These are phyloP conservation scores for Actinomortierella wolfii DNA, from an alignment of 371 early-diverging fungal genomes.

Conservation along the genomic window DNA sequence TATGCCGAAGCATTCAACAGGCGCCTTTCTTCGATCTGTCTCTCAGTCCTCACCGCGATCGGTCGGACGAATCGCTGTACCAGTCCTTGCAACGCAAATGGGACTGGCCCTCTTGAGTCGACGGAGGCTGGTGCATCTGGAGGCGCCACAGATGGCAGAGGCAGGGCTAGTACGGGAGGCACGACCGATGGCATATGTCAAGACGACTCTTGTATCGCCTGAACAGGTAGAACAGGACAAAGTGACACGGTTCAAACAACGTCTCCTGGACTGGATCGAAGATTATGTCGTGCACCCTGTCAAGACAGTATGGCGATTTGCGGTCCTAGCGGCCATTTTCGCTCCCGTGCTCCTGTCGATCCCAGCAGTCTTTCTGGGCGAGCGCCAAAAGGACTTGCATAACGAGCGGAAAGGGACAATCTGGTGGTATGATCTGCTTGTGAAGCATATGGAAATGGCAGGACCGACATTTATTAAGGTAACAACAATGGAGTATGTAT, in stretches of 20 bases:
- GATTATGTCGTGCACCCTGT: slow-evolving; percentile 63
- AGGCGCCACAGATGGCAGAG: slow-evolving; percentile 9
- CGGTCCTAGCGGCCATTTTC: slow-evolving; percentile 64
- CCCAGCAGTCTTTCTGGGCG: slow-evolving; percentile 63
- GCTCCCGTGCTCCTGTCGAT: slow-evolving; percentile 62
- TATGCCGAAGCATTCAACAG: too few relatives aligned
- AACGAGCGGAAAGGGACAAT: slow-evolving; percentile 65
- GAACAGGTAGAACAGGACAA: too few relatives aligned
- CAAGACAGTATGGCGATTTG: slow-evolving; percentile 59
- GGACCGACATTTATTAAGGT: slow-evolving; percentile 96
- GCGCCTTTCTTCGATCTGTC: too few relatives aligned
- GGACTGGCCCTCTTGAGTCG: slow-evolving; percentile 11
- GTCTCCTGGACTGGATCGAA: slow-evolving; percentile 47
- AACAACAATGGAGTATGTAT: too few relatives aligned
- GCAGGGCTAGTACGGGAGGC: too few relatives aligned
- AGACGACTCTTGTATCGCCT: too few relatives aligned
- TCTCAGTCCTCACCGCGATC: too few relatives aligned
- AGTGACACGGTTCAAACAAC: slow-evolving; percentile 12
- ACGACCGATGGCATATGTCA: too few relatives aligned
- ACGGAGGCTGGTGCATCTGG: slow-evolving; percentile 11
- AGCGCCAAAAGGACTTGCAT: slow-evolving; percentile 47
- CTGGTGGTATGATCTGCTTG: slow-evolving; percentile 86
- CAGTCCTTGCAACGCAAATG: slow-evolving; percentile 25
- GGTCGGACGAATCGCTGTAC: slow-evolving; percentile 12
- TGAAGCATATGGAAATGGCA: slow-evolving; percentile 79